phyloP scores from a whole-genome alignment of 2,329 filamentous ascomycete genomes.

The Penicillium capsulatum region DNA sequence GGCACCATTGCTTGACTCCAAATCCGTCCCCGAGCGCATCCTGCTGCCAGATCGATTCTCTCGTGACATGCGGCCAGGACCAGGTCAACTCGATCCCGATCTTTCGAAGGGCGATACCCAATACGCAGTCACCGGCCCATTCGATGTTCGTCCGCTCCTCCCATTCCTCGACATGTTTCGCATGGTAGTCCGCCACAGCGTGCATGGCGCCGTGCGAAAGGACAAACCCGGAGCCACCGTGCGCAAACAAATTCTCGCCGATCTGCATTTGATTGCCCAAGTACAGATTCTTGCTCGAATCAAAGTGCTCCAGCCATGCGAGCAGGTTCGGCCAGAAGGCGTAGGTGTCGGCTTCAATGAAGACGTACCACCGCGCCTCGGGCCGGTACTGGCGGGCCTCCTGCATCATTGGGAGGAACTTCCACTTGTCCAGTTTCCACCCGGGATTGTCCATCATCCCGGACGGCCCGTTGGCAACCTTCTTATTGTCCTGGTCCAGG shows the following conservation, averaged over 20 bases:
- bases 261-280: constrained; percentile 50
- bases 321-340: constrained; percentile 50
- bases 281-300: constrained; percentile 45
- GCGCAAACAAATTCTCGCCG: constrained; percentile 43
- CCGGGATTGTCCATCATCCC: constrained; percentile 41
- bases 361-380: constrained; percentile 53
- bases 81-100: constrained; percentile 38
- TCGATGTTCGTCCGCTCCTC: constrained; percentile 40
- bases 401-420: constrained; percentile 53
- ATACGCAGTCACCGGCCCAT: constrained; percentile 47
- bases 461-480: constrained; percentile 28
- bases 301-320: constrained; percentile 48
- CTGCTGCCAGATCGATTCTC: constrained; percentile 23
- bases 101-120: constrained; percentile 42
- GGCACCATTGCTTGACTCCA: constrained; percentile 22
- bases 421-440: constrained; percentile 53
- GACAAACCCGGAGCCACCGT: constrained; percentile 50
- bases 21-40: constrained; percentile 21
- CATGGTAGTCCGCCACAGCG: constrained; percentile 40
- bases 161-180: constrained; percentile 37
- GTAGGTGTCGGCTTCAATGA: constrained; percentile 55
- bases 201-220: constrained; percentile 47
- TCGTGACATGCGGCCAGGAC: constrained; percentile 25
- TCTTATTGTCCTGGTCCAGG: constrained; percentile 18
- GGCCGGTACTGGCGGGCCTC: constrained; percentile 42